Conservation (phyloP, 1,139 yeast species). For the Nakaseomyces delphensis region DNA sequence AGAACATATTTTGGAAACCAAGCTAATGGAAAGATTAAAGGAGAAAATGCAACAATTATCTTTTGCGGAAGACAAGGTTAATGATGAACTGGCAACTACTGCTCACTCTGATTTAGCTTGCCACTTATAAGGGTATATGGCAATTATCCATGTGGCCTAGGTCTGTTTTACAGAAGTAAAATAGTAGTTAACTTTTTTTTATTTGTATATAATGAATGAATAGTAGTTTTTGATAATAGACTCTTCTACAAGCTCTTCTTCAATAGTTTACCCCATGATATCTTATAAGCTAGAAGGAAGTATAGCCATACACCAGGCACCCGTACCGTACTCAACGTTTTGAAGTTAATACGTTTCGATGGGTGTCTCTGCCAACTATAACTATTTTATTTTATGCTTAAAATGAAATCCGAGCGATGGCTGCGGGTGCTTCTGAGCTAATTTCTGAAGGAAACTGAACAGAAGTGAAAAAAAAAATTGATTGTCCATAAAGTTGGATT, state of each 20-base stretch:
- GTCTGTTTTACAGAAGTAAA: no score
- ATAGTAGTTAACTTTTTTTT: not conserved
- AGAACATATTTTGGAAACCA: slow-evolving; percentile 17
- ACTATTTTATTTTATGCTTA: no score
- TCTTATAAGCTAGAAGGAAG: no score
- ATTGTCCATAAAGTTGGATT: not conserved
- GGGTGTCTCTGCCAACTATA: no score
- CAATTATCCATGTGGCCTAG: no score
- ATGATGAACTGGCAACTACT: not conserved
- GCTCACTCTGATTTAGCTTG: slow-evolving; percentile 4
- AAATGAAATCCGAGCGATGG: not conserved
- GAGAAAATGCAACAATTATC: slow-evolving; percentile 14
- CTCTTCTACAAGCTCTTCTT: no score
- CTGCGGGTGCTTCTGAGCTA: not conserved
- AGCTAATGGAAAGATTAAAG: slow-evolving; percentile 16
- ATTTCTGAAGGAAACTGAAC: not conserved
- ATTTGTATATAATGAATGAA: not conserved
- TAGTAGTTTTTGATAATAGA: not conserved
- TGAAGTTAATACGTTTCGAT: no score
- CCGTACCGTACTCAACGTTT: no score
- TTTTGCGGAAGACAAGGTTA: slow-evolving; percentile 8
- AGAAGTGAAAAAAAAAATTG: not conserved
- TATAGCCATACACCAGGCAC: no score
- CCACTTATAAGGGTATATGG: slow-evolving; percentile 1
- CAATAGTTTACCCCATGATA: no score